Evolutionary conservation across 2,329 filamentous ascomycete genomes (phyloP).

Genomic region (Tolypocladium amazonense): DNA sequence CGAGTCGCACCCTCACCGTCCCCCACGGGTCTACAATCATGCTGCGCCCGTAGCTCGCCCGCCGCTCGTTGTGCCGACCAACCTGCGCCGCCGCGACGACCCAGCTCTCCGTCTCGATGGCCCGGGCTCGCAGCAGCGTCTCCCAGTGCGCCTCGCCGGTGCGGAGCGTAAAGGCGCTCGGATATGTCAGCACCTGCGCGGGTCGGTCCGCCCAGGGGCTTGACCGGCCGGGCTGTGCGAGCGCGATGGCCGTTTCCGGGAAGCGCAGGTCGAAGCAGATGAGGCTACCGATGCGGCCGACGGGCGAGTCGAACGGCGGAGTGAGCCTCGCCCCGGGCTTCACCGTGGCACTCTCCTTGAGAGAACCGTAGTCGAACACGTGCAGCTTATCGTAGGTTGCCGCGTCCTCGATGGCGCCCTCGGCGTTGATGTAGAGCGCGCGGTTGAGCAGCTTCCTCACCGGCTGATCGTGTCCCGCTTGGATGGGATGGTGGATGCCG

Average conservation of each 20-base stretch:
- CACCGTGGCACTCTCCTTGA: slow-evolving; percentile 46
- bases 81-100: slow-evolving; percentile 76
- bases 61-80: slow-evolving; percentile 61
- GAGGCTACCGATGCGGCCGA: slow-evolving; percentile 67
- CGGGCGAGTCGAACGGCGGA: slow-evolving; percentile 58
- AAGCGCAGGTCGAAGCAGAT: slow-evolving; percentile 93
- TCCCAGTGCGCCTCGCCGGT: slow-evolving; percentile 86
- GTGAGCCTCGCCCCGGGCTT: slow-evolving; percentile 55
- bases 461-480: slow-evolving; percentile 10
- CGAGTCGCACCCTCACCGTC: slow-evolving; percentile 54
- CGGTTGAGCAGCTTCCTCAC: slow-evolving; percentile 35
- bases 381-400: slow-evolving; percentile 76
- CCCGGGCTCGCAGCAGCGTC: slow-evolving; percentile 63
- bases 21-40: slow-evolving; percentile 87
- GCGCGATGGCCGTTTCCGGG: slow-evolving; percentile 59
- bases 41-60: slow-evolving; percentile 76
- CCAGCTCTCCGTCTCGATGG: slow-evolving; percentile 83
- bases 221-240: slow-evolving; percentile 35
- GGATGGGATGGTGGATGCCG: slow-evolving; percentile 67
- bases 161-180: slow-evolving; percentile 80
- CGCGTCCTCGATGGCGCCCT: slow-evolving; percentile 29
- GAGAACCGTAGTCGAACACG: slow-evolving; percentile 62
- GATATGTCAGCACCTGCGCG: slow-evolving; percentile 74
- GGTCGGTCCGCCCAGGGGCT: slow-evolving; percentile 20
- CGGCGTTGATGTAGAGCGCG: slow-evolving; percentile 37